Percentiles rank a stretch among this genome's conserved stretches.
Evolutionary conservation across 208 protist species (phyloP).

Genomic region (Phytomonas sp.): DNA sequence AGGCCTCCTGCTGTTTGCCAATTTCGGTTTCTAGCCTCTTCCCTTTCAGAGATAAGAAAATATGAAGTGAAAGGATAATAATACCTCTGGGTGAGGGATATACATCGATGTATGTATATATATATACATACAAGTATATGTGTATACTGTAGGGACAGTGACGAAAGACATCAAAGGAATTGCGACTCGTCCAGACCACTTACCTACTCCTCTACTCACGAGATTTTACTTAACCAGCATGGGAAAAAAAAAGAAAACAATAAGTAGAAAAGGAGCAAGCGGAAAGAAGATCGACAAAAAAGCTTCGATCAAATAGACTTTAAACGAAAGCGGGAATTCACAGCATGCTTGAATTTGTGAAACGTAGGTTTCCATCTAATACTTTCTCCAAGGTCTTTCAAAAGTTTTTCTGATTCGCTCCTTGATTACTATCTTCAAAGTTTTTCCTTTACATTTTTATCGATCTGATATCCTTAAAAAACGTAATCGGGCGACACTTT

Average conservation of each 20-base stretch:
- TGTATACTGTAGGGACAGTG: not conserved
- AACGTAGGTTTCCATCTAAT: not conserved
- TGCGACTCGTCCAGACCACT: not conserved
- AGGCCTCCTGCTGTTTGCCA: not conserved
- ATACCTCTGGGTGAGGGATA: not conserved
- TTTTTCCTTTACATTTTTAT: not conserved
- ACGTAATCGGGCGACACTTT: slow-evolving; percentile 27
- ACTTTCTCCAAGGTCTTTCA: not conserved
- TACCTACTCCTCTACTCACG: not conserved
- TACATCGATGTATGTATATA: slow-evolving; percentile 1
- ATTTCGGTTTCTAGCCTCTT: not conserved
- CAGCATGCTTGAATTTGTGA: not conserved
- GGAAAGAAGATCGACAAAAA: not conserved
- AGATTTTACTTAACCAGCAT: not conserved
- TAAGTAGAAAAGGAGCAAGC: slow-evolving; percentile 5
- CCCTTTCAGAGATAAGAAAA: not conserved
- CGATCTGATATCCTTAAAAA: slow-evolving; percentile 12
- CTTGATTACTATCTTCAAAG: not conserved
- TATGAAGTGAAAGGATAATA: not conserved
- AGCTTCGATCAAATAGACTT: not conserved
- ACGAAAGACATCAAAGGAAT: slow-evolving; percentile 2
- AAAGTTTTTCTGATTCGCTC: not conserved
- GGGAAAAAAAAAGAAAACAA: slow-evolving; percentile 8
- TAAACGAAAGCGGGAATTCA: not conserved
- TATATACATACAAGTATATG: slow-evolving; percentile 7